Percentiles rank a stretch among this genome's conserved stretches.
phyloP scores from a whole-genome alignment of 805 yeast genomes.

The Maudiozyma turicensis region DNA sequence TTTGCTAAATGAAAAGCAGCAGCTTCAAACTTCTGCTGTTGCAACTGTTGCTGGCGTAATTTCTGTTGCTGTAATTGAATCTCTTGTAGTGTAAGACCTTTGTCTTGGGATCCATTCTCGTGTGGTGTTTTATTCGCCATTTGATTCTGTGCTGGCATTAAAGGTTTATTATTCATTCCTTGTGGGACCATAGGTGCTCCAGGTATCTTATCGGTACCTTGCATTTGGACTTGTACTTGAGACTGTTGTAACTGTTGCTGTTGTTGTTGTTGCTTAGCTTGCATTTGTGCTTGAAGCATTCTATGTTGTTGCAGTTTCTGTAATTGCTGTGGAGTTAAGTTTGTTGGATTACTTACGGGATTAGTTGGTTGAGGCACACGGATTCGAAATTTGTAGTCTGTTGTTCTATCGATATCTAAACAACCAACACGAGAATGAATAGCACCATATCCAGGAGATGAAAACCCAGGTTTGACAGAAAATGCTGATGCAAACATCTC shows the following conservation, averaged over 20 bases:
- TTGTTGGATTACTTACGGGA: constrained; percentile 13
- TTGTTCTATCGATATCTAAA: constrained; percentile 59
- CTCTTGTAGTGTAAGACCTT: constrained; percentile 27
- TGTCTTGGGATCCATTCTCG: constrained; percentile 6
- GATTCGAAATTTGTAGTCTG: constrained; percentile 49
- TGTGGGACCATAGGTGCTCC: background rate
- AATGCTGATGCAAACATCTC: constrained; percentile 86
- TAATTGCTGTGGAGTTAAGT: constrained; percentile 19
- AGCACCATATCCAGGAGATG: constrained; percentile 51
- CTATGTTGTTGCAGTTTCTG: constrained; percentile 21
- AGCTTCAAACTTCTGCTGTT: constrained; percentile 27
- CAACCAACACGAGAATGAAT: constrained; percentile 58
- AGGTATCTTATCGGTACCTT: background rate
- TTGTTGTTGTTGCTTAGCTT: constrained; percentile 9
- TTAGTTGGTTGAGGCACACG: constrained; percentile 37
- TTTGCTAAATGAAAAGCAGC: constrained; percentile 27
- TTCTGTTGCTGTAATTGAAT: constrained; percentile 28
- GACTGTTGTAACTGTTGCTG: constrained; percentile 5
- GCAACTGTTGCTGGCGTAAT: constrained; percentile 27
- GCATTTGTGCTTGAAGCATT: constrained; percentile 12
- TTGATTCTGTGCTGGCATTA: background rate
- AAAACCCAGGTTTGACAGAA: constrained; percentile 26
- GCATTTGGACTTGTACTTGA: constrained; percentile 1
- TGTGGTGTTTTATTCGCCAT: background rate
- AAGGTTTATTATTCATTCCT: too few species aligned